Conservation (phyloP, 768 basidiomycete species). For the Mycena belliarum region DNA sequence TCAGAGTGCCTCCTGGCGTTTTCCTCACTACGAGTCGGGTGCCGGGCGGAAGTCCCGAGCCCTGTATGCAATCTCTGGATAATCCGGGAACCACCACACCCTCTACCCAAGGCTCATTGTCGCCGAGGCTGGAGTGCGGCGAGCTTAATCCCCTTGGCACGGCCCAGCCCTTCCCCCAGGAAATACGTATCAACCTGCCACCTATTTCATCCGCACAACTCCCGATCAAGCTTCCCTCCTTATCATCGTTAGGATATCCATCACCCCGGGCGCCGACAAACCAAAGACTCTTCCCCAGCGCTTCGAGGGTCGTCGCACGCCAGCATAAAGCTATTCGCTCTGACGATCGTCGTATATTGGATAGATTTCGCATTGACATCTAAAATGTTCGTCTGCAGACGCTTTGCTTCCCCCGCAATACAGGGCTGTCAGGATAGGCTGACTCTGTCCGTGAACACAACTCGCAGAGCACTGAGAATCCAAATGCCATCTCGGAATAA, state of each 20-base stretch:
- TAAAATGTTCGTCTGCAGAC: no score
- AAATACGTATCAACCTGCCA: neutral
- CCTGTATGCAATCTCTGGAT: neutral
- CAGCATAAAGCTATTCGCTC: conserved; percentile 9
- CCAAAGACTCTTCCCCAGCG: neutral
- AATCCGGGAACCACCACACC: neutral
- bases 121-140: neutral
- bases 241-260: conserved; percentile 12
- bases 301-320: neutral
- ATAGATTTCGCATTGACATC: conserved; percentile 7
- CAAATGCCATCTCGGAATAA: no score
- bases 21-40: conserved; percentile 44
- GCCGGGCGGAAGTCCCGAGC: neutral
- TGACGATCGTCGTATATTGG: conserved; percentile 33
- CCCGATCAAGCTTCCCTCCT: conserved; percentile 6
- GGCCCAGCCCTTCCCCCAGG: neutral
- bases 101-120: neutral
- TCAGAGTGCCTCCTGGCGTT: conserved; percentile 51
- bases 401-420: no score
- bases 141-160: neutral
- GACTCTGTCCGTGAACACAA: no score
- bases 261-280: neutral
- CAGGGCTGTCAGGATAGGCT: no score
- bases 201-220: conserved; percentile 4
- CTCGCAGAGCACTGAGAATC: no score